A percentile compares a stretch with the other conserved stretches of the same genome.
These are phyloP conservation scores for Serpula lacrymans DNA, from an alignment of 768 basidiomycete species.

Conservation along the genomic window DNA sequence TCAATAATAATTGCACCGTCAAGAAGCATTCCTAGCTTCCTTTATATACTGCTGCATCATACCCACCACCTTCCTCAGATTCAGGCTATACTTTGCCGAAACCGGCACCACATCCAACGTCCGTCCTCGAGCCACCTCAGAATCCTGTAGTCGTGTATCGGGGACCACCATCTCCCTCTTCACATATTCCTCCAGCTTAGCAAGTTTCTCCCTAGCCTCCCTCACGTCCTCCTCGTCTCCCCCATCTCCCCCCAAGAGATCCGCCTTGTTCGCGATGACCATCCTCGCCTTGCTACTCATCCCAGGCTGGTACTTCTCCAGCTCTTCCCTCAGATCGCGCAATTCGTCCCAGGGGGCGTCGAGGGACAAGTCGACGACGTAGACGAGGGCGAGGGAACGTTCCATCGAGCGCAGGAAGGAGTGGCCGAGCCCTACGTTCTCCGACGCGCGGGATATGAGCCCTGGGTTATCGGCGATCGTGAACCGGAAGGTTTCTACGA, in stretches of 20 bases:
- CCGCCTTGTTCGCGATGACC: slow-evolving; percentile 95
- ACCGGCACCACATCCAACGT: slow-evolving; percentile 70
- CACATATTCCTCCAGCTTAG: slow-evolving; percentile 55
- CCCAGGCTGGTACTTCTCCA: slow-evolving; percentile 77
- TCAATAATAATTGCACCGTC: no score
- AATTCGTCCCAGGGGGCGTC: slow-evolving; percentile 79
- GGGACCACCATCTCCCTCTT: slow-evolving; percentile 38
- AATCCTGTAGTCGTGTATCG: slow-evolving; percentile 15
- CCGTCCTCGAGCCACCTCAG: slow-evolving; percentile 22
- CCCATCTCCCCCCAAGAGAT: slow-evolving; percentile 58
- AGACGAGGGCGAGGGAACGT: slow-evolving; percentile 83
- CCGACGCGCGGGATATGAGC: slow-evolving; percentile 77
- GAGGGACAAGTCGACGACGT: slow-evolving; percentile 85
- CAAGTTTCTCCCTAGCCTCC: slow-evolving; percentile 56
- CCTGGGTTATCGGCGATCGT: slow-evolving; percentile 98
- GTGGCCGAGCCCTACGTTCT: slow-evolving; percentile 91
- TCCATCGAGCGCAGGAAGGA: slow-evolving; percentile 93
- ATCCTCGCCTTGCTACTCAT: slow-evolving; percentile 75
- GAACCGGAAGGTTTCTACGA: slow-evolving; percentile 79
- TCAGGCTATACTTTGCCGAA: slow-evolving; percentile 85
- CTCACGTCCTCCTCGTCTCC: slow-evolving; percentile 45
- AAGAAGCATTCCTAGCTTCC: slow-evolving; percentile 34
- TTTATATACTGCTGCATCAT: slow-evolving; percentile 66
- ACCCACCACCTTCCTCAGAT: slow-evolving; percentile 65
- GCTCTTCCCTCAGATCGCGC: slow-evolving; percentile 67